Conservation (phyloP, 768 basidiomycete genomes). For the Tricholoma terreum region DNA sequence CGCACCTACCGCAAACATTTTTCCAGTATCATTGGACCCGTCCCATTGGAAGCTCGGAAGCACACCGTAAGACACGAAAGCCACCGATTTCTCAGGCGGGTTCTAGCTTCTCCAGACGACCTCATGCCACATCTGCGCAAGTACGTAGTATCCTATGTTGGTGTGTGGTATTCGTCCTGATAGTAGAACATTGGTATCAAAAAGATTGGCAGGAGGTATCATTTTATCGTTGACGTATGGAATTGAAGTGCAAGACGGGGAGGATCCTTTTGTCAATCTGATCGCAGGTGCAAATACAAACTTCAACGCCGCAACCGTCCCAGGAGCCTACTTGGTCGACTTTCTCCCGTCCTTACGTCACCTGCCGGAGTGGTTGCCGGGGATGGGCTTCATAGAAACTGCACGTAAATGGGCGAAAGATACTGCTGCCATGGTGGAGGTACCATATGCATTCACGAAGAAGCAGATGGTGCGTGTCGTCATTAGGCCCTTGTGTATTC, state of each 20-base stretch:
- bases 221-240: conserved; percentile 31
- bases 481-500: too few relatives aligned
- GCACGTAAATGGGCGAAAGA: conserved; percentile 34
- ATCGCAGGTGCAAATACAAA: conserved; percentile 21
- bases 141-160: conserved; percentile 22
- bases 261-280: conserved; percentile 30
- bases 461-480: conserved; percentile 25
- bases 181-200: neutral
- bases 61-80: conserved; percentile 34
- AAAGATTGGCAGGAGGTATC: conserved; percentile 24
- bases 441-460: conserved; percentile 33
- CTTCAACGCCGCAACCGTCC: conserved; percentile 20
- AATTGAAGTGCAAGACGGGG: conserved; percentile 22
- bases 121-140: conserved; percentile 39
- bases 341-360: conserved; percentile 32
- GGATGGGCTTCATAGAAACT: conserved; percentile 42
- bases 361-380: conserved; percentile 46
- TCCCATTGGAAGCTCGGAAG: conserved; percentile 26
- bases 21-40: conserved; percentile 38
- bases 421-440: conserved; percentile 31
- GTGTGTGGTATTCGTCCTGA: neutral
- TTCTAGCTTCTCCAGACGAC: conserved; percentile 28
- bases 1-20: conserved; percentile 44
- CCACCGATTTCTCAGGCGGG: conserved; percentile 35
- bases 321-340: conserved; percentile 31